Evolutionary conservation across 2,329 filamentous ascomycete species (phyloP), one percentile per base, ranked within the genome.

Genomic region (Apiospora arundinis): DNA sequence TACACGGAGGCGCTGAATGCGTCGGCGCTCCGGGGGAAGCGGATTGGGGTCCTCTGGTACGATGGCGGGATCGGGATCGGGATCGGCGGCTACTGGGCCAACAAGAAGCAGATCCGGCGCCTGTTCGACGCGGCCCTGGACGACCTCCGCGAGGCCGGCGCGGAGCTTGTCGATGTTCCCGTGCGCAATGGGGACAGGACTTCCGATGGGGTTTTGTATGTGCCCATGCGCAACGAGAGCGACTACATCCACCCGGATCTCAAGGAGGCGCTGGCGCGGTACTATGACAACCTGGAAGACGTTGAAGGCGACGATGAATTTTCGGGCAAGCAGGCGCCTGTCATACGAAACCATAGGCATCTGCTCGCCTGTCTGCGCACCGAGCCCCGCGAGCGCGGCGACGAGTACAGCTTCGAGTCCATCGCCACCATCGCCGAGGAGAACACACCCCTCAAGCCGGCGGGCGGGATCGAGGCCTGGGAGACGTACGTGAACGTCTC

Each of bases 1-100:
- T 91, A 91, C 74, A 82, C 87, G 4, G 82, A 82, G 12, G 86
- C 88, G 1, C 86, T 89, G 76, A 84, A 87, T 42, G 78, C 84
- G 49, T 83, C 84, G 37, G 83, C 85, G 1, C 80, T 92, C 0
- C 72, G 80, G 40, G 88, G 87, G 14, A 87, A 86, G 67, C 83
- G 88, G 18, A 89, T 92, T 49, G 90, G 89, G 4, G 83, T 92
- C 9, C n/a, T 60, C 32, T 75, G 74, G 74, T 68, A 68, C n/a
- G 67, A 71, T 12, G 56, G 73, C 46, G 67, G 18, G 21, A 25
- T 56, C 21, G 67, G 9, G 8, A n/a, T 44, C 46, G 25, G 37
- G 28, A 32, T 70, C 23, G 11, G 25, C 16, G 11, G 25, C 16
- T 44, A 70, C 37, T 56, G 46, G 8, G 56, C 28, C 21, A 74